Base-by-base conservation (phyloP, 1,139 yeast species). In the Sugiyamaella castrensis region DNA sequence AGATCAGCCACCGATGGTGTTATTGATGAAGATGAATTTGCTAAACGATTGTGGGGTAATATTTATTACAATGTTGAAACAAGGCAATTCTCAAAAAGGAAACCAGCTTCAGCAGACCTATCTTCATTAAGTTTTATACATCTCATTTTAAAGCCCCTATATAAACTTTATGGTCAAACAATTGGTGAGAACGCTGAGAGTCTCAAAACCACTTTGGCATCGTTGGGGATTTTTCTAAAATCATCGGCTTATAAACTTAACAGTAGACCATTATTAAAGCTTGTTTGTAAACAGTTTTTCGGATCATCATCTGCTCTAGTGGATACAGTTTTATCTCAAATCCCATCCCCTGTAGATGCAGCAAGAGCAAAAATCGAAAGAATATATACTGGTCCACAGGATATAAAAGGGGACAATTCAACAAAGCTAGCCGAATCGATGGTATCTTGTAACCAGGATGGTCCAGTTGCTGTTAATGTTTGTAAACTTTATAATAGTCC, bases 121-220 rank as follows among this genome's bases (percentile, higher is more conserved):
- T 31, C 40, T 1, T 65, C 72, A 19, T 68, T 88, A 48, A 69
- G 91, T 0, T 91, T 91, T 64, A 77, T 80, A 11, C 75, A 77
- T 51, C 85, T 89, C 57, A 73, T 92, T 8, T 69, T 89, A 13
- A 81, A 79, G 15, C 98, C 98, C 0, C 60, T 94, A 6, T 92
- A 91, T 69, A 91, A 92, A 62, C 64, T 91, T 4, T 71, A 83
- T 43, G 74, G 88, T 0, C 76, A 80, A 37, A 71, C 87, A 0
- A 59, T 92, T 9, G 79, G 89, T 0, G 70, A 78, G 33, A 79
- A 79, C 29, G 68, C 77, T 1, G 66, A 68, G 1, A 73, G 72
- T 0, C 63, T 80, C 13, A 63, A 69, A 7, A 56, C 57, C 2
- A 62, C 79, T 26, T 67, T 87, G 30, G 72, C 74, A 63, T 61